Evolutionary conservation across 2,329 filamentous ascomycete species (phyloP), one percentile per base, ranked within the genome.

Genomic region (Diaporthe citriasiana): DNA sequence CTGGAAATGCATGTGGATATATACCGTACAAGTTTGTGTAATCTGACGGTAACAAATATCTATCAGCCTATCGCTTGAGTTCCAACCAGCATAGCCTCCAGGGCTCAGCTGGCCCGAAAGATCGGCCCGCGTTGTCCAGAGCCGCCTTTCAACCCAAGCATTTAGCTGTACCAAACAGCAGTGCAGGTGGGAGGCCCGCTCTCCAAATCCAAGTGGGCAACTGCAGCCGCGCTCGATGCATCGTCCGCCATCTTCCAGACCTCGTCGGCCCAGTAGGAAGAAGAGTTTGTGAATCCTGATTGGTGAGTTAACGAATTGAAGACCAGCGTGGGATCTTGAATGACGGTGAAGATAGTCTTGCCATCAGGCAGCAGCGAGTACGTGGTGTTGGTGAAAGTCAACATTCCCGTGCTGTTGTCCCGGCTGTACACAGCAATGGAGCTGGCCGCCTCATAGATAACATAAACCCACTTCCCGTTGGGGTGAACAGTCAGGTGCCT

Each of bases 201-300:
- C 30, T 73, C 53, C 13, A 73, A 33, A 22, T 73, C 71, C 9
- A 73, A 15, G 25, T 73, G 60, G 6, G 71, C 50, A 22, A 69
- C 71, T 3, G 50, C 50, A 38, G 71, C 17, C 4, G 63, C 50
- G 17, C 50, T 63, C 7, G 38, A n/a, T 59, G 72, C 75, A 55
- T 78, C 76, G 3, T 74, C 76, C 1, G 74, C 73, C 40, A 81
- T 76, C 75, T 82, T 78, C 82, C 81, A 83, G 12, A 84, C 76
- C 38, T 25, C 78, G 69, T 78, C 77, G 25, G 78, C 77, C 53
- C 78, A 77, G 77, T 78, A 79, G 73, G 77, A 77, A 25, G 74
- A 72, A 4, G 63, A 73, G 73, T 78, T 79, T 22, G 75, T 74
- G 68, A 30, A 77, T 63, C 75, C 74, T 65, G 27, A 35, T 4